phyloP scores from a whole-genome alignment of 331 rosid genomes.

The Rosa hybrid region DNA sequence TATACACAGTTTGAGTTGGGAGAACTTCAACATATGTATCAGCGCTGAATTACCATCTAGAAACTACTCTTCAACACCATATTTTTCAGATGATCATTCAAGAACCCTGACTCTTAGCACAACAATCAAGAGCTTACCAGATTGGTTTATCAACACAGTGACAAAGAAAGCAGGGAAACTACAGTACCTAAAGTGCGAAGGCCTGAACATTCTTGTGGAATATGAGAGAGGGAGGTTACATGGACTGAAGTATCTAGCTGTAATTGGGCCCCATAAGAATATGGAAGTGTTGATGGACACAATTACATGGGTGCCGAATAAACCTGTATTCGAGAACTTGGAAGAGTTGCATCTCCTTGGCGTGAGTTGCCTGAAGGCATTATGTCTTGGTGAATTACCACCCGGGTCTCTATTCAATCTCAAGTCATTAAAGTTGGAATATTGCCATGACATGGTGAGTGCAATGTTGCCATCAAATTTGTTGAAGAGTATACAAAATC shows the following conservation, averaged over 20 bases:
- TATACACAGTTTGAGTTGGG: neutral
- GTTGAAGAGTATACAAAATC: neutral
- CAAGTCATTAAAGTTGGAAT: neutral
- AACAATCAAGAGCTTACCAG: neutral
- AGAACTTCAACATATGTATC: neutral
- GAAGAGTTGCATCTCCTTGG: neutral
- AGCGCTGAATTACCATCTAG: neutral
- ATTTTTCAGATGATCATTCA: neutral
- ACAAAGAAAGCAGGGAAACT: neutral
- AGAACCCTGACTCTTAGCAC: neutral
- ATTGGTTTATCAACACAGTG: neutral
- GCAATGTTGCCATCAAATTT: neutral
- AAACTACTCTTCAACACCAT: no score
- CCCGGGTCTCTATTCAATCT: neutral
- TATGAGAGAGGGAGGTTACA: neutral
- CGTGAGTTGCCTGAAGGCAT: no score
- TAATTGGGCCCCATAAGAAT: neutral
- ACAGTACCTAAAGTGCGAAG: neutral
- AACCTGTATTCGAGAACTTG: neutral
- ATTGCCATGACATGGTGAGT: neutral
- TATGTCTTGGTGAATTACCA: neutral
- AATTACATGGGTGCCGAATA: no score
- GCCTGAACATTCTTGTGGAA: neutral
- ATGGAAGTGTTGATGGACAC: no score
- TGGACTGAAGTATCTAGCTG: neutral